These are phyloP conservation scores for Bauhinia variegata DNA, from an alignment of 306 rosid genomes.

Conservation along the genomic window DNA sequence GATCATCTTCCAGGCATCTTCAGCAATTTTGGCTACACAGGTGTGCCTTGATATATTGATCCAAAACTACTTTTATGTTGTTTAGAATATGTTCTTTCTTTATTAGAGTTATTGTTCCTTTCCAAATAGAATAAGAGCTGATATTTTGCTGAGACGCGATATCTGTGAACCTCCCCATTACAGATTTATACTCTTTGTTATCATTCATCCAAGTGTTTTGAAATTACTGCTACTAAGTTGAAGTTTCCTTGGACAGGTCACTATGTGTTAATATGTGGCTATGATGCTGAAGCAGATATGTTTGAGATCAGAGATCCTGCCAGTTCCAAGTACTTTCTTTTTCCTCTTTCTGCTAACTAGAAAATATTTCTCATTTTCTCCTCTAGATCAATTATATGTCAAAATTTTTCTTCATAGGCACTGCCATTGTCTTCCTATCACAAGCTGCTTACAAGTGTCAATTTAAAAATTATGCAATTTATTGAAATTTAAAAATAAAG, in stretches of 20 bases:
- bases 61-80: slow-evolving; percentile 10
- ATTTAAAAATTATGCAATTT: not conserved
- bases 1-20: slow-evolving; percentile 50
- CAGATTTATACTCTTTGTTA: not conserved
- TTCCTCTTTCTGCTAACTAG: slow-evolving; percentile 21
- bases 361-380: slow-evolving; percentile 7
- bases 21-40: slow-evolving; percentile 74
- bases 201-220: slow-evolving; percentile 26
- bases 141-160: not conserved
- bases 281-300: slow-evolving; percentile 80
- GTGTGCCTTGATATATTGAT: slow-evolving; percentile 46
- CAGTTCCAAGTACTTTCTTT: slow-evolving; percentile 61
- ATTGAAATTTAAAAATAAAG: too few relatives aligned
- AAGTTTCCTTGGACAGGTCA: slow-evolving; percentile 64
- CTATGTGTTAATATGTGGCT: slow-evolving; percentile 89
- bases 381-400: slow-evolving; percentile 4
- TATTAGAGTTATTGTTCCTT: slow-evolving; percentile 15
- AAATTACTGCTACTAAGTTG: slow-evolving; percentile 30
- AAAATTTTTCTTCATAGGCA: not conserved
- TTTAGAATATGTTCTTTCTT: slow-evolving; percentile 18
- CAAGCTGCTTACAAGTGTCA: slow-evolving; percentile 13
- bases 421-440: slow-evolving; percentile 1
- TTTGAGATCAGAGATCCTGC: slow-evolving; percentile 99
- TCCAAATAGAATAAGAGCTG: not conserved
- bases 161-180: not conserved